These are phyloP conservation scores for Flaveria sonorensis DNA, from an alignment of 129 eudicot genomes.

Conservation along the genomic window DNA sequence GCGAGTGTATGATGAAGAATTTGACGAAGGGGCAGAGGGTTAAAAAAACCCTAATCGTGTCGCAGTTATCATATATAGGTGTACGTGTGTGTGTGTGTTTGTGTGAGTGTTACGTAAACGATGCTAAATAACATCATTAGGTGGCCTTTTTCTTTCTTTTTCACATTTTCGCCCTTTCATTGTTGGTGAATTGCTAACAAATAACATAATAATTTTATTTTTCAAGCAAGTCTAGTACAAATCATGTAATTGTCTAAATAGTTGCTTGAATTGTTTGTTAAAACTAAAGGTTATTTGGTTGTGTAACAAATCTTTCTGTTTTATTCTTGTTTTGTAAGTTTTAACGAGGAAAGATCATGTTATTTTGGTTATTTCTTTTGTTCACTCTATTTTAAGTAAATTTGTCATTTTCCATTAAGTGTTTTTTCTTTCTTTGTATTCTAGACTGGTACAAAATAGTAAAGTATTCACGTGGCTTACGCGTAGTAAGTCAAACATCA, in stretches of 20 bases:
- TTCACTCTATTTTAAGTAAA: neutral
- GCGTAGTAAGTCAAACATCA: neutral
- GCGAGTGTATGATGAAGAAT: constrained; percentile 22
- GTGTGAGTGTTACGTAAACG: constrained; percentile 19
- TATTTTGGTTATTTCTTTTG: neutral
- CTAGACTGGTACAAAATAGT: neutral
- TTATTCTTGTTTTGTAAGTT: too few species aligned
- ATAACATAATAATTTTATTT: too few species aligned
- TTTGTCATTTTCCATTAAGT: neutral
- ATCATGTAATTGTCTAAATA: too few species aligned
- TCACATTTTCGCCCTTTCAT: neutral
- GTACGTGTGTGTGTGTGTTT: neutral
- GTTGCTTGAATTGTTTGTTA: too few species aligned
- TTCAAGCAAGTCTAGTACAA: too few species aligned
- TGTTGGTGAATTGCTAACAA: too few species aligned
- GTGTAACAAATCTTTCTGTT: too few species aligned
- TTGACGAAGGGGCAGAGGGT: constrained; percentile 29
- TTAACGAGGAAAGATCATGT: too few species aligned
- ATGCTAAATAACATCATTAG: neutral
- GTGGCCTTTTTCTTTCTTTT: neutral
- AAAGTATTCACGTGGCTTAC: neutral
- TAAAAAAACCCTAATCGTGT: constrained; percentile 39
- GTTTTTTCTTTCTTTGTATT: neutral
- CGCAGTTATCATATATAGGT: constrained; percentile 22
- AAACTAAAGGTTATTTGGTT: too few species aligned